Evolutionary conservation across 352 stramenopile genomes (phyloP), one percentile per base, ranked within the genome.

Genomic region (Pythium aquatile): DNA sequence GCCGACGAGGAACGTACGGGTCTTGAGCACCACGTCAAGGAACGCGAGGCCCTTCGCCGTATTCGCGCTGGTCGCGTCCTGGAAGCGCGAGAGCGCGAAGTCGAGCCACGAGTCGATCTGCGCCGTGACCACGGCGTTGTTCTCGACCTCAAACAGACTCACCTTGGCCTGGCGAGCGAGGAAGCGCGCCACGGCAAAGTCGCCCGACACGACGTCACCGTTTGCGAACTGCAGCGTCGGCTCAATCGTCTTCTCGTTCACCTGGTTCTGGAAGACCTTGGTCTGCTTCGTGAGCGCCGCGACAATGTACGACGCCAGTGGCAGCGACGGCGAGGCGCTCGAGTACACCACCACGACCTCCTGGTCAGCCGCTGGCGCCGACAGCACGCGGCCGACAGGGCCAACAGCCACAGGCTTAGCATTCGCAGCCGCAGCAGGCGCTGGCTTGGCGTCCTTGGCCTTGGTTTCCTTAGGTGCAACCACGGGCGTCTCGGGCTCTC

Each of bases 61-160:
- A 10, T 44, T 61, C 1, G 63, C 58, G n/a, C 55, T 65, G 7
- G 68, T 72, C 39, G 72, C 58, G 29, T 74, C 57, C 29, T 70
- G 57, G 17, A 93, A 76, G 33, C 81, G 81, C 35, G 70, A 75
- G 7, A 94, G 69, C 26, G 92, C 85, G 68, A 98, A 98, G 73
- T 98, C 95, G 16, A 98, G 78, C 93, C 94, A 99, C 72, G 93
- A 78, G 73, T 98, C 94, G 52, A 93, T 83, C 63, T 95, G 83
- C 58, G 83, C 87, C 17, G 66, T 65, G 0, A 67, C 49, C 14
- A 83, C 57, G 4, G 84, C 75, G 44, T 91, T 79, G 49, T 75
- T 86, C 13, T 81, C 69, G 1, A 72, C 70, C 13, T 83, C 83
- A 62, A 91, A 91, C 28, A 94, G 66, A 2, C 82, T 84, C 17